Percentiles rank a stretch among this genome's conserved stretches.
These are phyloP conservation scores for Beauveria caledonica DNA, from an alignment of 2,329 filamentous ascomycete genomes.

Conservation along the genomic window DNA sequence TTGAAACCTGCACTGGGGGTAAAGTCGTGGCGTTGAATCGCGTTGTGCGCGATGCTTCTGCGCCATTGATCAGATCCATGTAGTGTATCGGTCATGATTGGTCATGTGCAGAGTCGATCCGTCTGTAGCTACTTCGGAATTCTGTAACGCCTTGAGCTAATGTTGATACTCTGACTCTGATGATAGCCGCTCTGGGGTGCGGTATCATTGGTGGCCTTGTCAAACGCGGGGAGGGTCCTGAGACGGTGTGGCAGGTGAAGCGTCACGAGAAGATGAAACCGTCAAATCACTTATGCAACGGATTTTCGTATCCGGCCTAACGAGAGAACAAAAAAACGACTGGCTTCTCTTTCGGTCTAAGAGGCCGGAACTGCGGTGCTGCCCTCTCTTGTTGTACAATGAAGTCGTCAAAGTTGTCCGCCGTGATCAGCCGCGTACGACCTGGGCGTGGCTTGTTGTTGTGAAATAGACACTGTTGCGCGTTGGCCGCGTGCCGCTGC, in stretches of 20 bases:
- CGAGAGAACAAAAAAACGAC: too few species aligned
- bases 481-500: too few species aligned
- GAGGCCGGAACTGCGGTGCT: too few species aligned
- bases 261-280: not conserved
- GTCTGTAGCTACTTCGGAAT: not conserved
- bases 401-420: too few species aligned
- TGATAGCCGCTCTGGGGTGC: not conserved
- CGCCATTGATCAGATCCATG: not conserved
- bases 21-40: not conserved
- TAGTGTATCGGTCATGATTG: not conserved
- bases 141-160: not conserved
- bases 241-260: not conserved
- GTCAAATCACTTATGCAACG: not conserved
- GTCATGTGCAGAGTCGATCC: not conserved
- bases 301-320: too few species aligned
- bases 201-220: not conserved
- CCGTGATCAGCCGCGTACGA: too few species aligned
- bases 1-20: not conserved
- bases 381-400: too few species aligned
- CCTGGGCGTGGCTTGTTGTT: too few species aligned
- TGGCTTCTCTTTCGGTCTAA: too few species aligned
- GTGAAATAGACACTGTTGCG: too few species aligned
- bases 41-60: not conserved
- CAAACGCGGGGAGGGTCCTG: not conserved
- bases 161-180: not conserved